Conservation (phyloP, 176 grass and related monocot genomes). For the Saccharum officinarum region DNA sequence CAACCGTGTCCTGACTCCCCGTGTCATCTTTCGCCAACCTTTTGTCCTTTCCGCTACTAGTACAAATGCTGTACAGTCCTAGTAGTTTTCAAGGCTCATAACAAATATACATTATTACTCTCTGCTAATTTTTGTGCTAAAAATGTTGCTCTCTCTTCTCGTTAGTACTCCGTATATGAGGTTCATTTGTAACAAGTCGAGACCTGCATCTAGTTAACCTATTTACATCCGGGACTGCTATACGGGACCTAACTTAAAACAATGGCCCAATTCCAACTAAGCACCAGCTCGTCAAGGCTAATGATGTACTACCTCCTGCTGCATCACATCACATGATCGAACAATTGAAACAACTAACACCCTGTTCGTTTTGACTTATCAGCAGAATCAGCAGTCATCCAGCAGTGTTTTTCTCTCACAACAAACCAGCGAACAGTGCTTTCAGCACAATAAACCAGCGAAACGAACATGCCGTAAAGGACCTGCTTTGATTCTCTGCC, state of each 20-base stretch:
- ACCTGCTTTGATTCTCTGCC: neutral
- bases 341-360: neutral
- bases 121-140: neutral
- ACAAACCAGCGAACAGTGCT: too few relatives aligned
- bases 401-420: too few relatives aligned
- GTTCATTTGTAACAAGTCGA: neutral
- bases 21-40: neutral
- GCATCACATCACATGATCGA: conserved; percentile 22
- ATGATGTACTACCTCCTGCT: neutral
- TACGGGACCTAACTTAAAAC: conserved; percentile 4
- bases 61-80: neutral
- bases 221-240: conserved; percentile 13
- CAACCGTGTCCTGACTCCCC: neutral
- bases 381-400: too few relatives aligned
- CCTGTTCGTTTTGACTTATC: too few relatives aligned
- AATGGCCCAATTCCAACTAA: conserved; percentile 12
- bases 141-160: neutral
- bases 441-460: too few relatives aligned
- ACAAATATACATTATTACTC: too few relatives aligned
- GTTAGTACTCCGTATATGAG: neutral
- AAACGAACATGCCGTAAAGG: too few relatives aligned
- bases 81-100: neutral
- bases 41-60: neutral
- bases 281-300: neutral
- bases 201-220: neutral